These are phyloP conservation scores for Phlyctochytrium planicorne DNA, from an alignment of 192 early-diverging fungal species.

Conservation along the genomic window DNA sequence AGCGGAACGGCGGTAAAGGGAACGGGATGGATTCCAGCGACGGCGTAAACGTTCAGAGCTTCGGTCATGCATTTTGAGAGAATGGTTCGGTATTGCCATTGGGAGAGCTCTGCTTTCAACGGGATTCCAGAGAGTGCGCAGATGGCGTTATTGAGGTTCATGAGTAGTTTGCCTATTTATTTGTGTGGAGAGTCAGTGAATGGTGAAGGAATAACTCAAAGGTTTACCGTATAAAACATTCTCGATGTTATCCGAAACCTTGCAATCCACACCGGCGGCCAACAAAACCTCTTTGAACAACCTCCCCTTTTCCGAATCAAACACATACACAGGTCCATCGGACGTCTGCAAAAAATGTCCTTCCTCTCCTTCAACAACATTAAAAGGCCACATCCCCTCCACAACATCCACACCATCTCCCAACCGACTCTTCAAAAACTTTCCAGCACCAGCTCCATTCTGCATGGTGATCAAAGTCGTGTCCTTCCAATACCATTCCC, in stretches of 20 bases:
- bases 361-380: slow-evolving; percentile 21
- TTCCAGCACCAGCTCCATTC: slow-evolving; percentile 20
- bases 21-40: slow-evolving; percentile 34
- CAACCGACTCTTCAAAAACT: not conserved
- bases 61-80: slow-evolving; percentile 38
- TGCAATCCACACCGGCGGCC: slow-evolving; percentile 18
- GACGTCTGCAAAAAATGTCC: slow-evolving; percentile 28
- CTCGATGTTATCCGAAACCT: slow-evolving; percentile 26
- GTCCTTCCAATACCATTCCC: slow-evolving; percentile 11
- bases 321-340: slow-evolving; percentile 32
- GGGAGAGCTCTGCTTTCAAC: slow-evolving; percentile 33
- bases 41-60: slow-evolving; percentile 34
- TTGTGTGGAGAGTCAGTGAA: not conserved
- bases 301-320: slow-evolving; percentile 18
- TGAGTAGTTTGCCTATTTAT: slow-evolving; percentile 36
- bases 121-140: slow-evolving; percentile 38
- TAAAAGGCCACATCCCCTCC: slow-evolving; percentile 45
- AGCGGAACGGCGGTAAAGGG: slow-evolving; percentile 33
- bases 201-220: no score
- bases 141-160: slow-evolving; percentile 50
- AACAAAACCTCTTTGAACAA: slow-evolving; percentile 22
- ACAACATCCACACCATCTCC: slow-evolving; percentile 13
- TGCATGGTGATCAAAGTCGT: slow-evolving; percentile 17
- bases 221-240: slow-evolving; percentile 32
- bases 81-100: slow-evolving; percentile 26